These are phyloP conservation scores for Pleurotus tuber-regium DNA, from an alignment of 768 basidiomycete genomes.

Conservation along the genomic window DNA sequence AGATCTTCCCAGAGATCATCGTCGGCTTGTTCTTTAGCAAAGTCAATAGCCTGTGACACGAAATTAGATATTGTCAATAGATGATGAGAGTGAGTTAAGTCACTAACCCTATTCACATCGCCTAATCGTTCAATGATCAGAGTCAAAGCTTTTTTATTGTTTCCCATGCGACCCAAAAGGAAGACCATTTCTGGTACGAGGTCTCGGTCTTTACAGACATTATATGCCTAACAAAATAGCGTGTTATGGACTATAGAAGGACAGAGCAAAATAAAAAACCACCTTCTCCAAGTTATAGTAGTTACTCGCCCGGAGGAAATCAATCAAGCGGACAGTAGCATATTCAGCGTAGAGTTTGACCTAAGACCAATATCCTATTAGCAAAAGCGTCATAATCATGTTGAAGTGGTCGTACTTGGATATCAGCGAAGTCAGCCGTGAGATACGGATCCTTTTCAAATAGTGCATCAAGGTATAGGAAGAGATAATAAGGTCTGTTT, in stretches of 20 bases:
- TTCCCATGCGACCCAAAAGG: conserved; percentile 94
- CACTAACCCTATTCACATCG: conserved; percentile 80
- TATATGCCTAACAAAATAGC: conserved; percentile 84
- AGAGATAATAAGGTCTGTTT: conserved; percentile 75
- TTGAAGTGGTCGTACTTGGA: conserved; percentile 51
- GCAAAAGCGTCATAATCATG: background rate
- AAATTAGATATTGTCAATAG: background rate
- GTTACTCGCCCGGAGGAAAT: conserved; percentile 87
- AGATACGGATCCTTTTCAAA: conserved; percentile 84
- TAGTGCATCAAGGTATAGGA: conserved; percentile 89
- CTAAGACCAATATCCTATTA: conserved; percentile 28
- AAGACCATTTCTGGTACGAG: conserved; percentile 97
- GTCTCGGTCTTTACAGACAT: conserved; percentile 80
- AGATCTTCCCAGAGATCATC: conserved; percentile 98
- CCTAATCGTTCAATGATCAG: conserved; percentile 94
- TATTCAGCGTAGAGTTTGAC: conserved; percentile 92
- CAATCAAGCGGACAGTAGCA: conserved; percentile 74
- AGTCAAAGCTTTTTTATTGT: conserved; percentile 91
- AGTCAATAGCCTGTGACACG: conserved; percentile 80
- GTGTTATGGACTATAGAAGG: too few species aligned
- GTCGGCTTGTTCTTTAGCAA: conserved; percentile 95
- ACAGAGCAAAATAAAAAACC: too few species aligned
- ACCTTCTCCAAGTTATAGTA: conserved; percentile 90
- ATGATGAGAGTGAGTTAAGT: background rate
- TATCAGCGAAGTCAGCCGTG: conserved; percentile 78